Evolutionary conservation across 352 stramenopile genomes (phyloP).

Genomic region (Phytophthora crassamura): DNA sequence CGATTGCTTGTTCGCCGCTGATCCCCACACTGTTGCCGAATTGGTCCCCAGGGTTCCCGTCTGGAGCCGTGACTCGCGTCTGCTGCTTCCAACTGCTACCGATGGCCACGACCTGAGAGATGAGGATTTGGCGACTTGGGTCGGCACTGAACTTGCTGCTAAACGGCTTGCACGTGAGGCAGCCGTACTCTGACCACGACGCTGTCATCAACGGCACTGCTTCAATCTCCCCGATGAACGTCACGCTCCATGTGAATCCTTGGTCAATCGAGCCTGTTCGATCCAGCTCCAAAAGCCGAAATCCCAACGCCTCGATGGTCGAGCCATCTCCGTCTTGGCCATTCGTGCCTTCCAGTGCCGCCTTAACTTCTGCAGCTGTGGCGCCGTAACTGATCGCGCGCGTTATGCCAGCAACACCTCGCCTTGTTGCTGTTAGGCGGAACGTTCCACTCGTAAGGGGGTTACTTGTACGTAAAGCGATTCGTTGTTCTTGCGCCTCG

Average conservation of each 20-base stretch:
- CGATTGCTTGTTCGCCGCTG: conserved; percentile 78
- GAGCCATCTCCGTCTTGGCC: conserved; percentile 56
- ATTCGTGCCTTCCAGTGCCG: conserved; percentile 70
- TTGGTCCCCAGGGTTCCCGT: conserved; percentile 76
- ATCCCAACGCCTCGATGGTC: conserved; percentile 56
- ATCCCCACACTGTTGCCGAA: conserved; percentile 83
- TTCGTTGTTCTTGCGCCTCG: conserved; percentile 74
- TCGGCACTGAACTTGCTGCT: conserved; percentile 68
- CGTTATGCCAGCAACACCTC: conserved; percentile 67
- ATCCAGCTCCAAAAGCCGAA: conserved; percentile 80
- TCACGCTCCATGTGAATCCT: conserved; percentile 83
- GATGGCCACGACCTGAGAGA: conserved; percentile 55
- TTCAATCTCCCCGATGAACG: conserved; percentile 83
- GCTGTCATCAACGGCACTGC: conserved; percentile 62
- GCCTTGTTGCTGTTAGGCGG: conserved; percentile 67
- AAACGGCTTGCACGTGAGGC: conserved; percentile 72
- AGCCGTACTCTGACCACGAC: conserved; percentile 72
- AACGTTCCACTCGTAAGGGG: conserved; percentile 79
- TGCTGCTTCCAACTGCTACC: conserved; percentile 72
- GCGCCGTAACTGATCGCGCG: conserved; percentile 67
- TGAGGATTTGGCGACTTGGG: conserved; percentile 61
- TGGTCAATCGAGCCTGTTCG: conserved; percentile 74
- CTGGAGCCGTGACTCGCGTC: conserved; percentile 56
- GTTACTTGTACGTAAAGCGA: conserved; percentile 64
- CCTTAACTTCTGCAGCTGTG: conserved; percentile 73